These are phyloP conservation scores for Akanthomyces lecanii DNA, from an alignment of 2,329 filamentous ascomycete genomes.

Conservation along the genomic window DNA sequence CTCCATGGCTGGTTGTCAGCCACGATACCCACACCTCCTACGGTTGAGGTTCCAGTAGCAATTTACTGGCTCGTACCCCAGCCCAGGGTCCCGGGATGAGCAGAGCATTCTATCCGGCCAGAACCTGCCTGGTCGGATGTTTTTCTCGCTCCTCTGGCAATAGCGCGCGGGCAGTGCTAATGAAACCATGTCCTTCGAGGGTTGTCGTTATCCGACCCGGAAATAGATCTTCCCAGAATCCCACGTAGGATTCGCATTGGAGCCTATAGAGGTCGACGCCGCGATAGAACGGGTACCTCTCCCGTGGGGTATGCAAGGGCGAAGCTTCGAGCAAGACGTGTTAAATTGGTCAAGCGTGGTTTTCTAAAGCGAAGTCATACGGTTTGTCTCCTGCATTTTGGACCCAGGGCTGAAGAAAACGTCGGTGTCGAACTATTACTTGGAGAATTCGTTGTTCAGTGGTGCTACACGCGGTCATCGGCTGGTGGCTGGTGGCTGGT, in stretches of 20 bases:
- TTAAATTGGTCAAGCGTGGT: not conserved
- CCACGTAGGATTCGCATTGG: not conserved
- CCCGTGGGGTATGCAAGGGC: not conserved
- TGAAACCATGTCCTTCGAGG: too few relatives aligned
- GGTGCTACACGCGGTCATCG: not conserved
- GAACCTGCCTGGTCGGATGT: not conserved
- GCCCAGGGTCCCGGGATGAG: not conserved
- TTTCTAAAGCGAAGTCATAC: not conserved
- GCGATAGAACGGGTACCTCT: not conserved
- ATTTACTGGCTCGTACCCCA: not conserved
- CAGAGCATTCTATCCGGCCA: not conserved
- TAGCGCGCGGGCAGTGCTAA: not conserved
- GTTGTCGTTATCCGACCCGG: not conserved
- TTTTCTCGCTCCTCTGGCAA: not conserved
- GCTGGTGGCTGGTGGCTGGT: not conserved
- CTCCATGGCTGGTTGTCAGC: not conserved
- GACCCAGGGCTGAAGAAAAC: not conserved
- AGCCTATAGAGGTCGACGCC: not conserved
- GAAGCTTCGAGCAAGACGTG: not conserved
- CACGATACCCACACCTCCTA: not conserved
- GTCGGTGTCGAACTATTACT: not conserved
- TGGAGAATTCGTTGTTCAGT: not conserved
- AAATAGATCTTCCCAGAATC: not conserved
- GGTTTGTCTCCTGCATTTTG: too few relatives aligned
- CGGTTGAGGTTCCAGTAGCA: not conserved